A percentile compares a stretch with the other conserved stretches of the same genome.
phyloP scores from a whole-genome alignment of 164 flowering plant genomes.

The Houttuynia cordata region DNA sequence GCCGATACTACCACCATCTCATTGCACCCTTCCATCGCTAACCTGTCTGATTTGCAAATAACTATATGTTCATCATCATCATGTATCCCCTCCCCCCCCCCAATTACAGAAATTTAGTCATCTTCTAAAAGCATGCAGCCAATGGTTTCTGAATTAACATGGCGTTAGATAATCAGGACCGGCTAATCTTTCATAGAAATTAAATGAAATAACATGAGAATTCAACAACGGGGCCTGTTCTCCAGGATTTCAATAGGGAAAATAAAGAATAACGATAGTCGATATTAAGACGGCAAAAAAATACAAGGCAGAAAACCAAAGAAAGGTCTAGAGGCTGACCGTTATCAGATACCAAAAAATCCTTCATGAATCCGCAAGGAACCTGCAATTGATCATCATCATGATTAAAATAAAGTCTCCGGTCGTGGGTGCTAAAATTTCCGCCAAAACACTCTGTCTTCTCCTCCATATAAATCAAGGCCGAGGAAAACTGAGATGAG shows the following conservation, averaged over 20 bases:
- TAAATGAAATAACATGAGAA: no score
- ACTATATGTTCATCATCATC: no score
- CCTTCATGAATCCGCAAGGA: slow-evolving; percentile 80
- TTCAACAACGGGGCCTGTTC: no score
- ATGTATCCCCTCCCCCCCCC: no score
- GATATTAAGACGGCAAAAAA: no score
- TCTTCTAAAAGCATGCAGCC: no score
- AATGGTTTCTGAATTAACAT: no score
- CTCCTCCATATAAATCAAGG: slow-evolving; percentile 33
- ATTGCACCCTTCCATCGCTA: slow-evolving; percentile 60
- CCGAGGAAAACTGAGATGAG: slow-evolving; percentile 15
- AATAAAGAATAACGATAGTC: no score
- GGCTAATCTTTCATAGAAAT: no score
- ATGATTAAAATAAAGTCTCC: slow-evolving; percentile 49
- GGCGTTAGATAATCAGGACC: background rate
- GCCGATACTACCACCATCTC: slow-evolving; percentile 82
- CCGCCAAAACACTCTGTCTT: slow-evolving; percentile 48
- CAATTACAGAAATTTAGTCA: no score
- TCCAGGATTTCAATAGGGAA: no score
- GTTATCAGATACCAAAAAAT: slow-evolving; percentile 41
- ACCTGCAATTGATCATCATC: slow-evolving; percentile 21
- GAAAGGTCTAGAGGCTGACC: slow-evolving; percentile 32
- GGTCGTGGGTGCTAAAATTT: slow-evolving; percentile 39
- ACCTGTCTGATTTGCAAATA: slow-evolving; percentile 37
- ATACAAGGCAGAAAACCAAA: no score